Evolutionary conservation across 2,329 filamentous ascomycete genomes (phyloP).

Genomic region (Stromatinia cepivora): DNA sequence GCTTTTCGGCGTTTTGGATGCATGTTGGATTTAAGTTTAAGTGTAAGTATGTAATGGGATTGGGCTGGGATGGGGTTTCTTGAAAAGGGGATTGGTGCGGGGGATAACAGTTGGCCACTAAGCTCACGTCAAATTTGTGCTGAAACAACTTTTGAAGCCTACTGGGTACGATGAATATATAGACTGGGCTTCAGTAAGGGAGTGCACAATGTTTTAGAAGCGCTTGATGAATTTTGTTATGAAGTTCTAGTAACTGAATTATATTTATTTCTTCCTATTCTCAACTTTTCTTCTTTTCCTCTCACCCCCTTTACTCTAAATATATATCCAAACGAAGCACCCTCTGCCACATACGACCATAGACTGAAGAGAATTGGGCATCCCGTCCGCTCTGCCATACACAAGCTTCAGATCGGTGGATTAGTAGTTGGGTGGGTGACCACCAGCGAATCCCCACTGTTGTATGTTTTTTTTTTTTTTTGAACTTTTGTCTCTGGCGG

Average conservation of each 20-base stretch:
- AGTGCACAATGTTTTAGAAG: neutral
- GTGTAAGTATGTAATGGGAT: too few relatives aligned
- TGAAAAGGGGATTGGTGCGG: too few relatives aligned
- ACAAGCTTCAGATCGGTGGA: constrained; percentile 16
- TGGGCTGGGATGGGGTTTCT: too few relatives aligned
- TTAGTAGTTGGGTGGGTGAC: constrained; percentile 23
- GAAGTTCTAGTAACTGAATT: too few relatives aligned
- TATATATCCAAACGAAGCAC: too few relatives aligned
- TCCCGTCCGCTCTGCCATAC: constrained; percentile 21
- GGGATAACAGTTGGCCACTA: too few relatives aligned
- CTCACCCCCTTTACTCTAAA: too few relatives aligned
- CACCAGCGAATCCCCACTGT: constrained; percentile 21
- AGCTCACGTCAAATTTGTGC: too few relatives aligned
- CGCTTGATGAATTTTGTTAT: neutral
- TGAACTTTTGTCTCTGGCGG: neutral
- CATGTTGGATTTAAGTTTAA: too few relatives aligned
- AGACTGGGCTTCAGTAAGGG: neutral
- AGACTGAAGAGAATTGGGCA: constrained; percentile 17
- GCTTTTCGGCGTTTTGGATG: too few relatives aligned
- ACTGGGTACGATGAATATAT: neutral
- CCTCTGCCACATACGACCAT: constrained; percentile 14
- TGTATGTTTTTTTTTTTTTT: constrained; percentile 18
- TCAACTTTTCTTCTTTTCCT: neutral
- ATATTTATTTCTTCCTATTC: too few relatives aligned
- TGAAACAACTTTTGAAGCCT: neutral